Evolutionary conservation across 2,329 filamentous ascomycete species (phyloP).

Genomic region (Aspergillus spinulosporus): DNA sequence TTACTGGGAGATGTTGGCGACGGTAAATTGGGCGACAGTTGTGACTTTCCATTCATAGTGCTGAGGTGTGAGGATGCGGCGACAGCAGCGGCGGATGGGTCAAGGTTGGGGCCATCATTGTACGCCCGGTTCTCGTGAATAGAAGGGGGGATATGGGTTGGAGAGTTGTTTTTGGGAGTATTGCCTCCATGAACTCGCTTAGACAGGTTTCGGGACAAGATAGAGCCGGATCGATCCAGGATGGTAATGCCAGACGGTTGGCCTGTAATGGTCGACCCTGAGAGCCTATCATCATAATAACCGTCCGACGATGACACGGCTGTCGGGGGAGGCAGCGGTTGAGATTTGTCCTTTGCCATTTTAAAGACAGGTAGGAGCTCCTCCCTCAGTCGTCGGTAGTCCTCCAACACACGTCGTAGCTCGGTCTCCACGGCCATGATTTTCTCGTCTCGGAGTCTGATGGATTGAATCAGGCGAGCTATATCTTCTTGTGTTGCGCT

Average conservation of each 20-base stretch:
- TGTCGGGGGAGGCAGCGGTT: conserved; percentile 71
- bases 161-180: conserved; percentile 73
- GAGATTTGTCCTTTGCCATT: conserved; percentile 85
- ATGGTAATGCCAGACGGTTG: conserved; percentile 30
- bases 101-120: conserved; percentile 54
- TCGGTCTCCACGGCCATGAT: conserved; percentile 82
- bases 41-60: conserved; percentile 64
- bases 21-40: conserved; percentile 51
- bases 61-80: conserved; percentile 69
- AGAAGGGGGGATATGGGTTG: conserved; percentile 66
- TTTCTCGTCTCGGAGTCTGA: conserved; percentile 85
- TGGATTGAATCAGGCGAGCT: conserved; percentile 82
- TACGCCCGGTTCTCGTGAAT: conserved; percentile 66
- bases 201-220: conserved; percentile 71
- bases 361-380: conserved; percentile 89
- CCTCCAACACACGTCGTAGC: conserved; percentile 77
- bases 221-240: conserved; percentile 49
- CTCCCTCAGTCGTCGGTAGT: conserved; percentile 84
- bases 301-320: conserved; percentile 27
- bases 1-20: conserved; percentile 48
- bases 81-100: conserved; percentile 69
- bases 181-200: conserved; percentile 69
- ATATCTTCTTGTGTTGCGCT: conserved; percentile 92
- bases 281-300: conserved; percentile 26
- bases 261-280: conserved; percentile 40